Base-by-base conservation (phyloP, 2,329 filamentous ascomycete genomes). In the Calonectria pseudoturangicola region DNA sequence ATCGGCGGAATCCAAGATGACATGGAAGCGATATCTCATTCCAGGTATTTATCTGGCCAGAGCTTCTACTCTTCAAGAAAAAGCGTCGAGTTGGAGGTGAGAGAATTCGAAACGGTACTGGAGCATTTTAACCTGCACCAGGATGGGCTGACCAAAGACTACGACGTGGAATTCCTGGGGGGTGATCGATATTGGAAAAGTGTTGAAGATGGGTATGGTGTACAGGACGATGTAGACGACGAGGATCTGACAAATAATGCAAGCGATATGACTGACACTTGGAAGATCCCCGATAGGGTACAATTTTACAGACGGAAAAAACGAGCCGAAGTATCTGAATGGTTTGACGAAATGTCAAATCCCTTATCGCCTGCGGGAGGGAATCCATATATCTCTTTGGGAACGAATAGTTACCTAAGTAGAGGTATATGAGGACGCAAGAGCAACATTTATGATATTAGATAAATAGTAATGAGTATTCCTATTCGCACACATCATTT, bases 101-200 rank as follows among this genome's bases (percentile, higher is more conserved):
- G n/a, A 4, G 28, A 36, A n/a, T 36, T 56, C 2, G 50, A 56
- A 36, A 21, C 21, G 28, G 50, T 21, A 2, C 28, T 56, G 18
- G 50, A 56, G 36, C 16, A 56, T 9, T 56, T 56, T n/a, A 56
- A 56, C 12, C 50, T 56, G 3, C 18, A 56, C 50, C 18, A 36
- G 6, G 50, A 56, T 10, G 28, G n/a, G 2, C 7, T 21, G 5
- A 56, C 50, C 6, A 7, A 56, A n/a, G 12, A n/a, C 12, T 36
- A 56, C 10, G 50, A 56, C n/a, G 10, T 4, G 7, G 16, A 56
- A 21, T 56, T 36, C 18, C 28, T 56, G 1, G 16, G 12, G 0
- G 30, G 50, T 13, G 28, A 56, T 18, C 18, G 50, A 21, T 56
- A 56, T 21, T 56, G 50, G 50, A 36, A 56, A 1, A 9, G 36